Evolutionary conservation across 2,329 filamentous ascomycete species (phyloP).

Genomic region (Aspergillus udagawae): DNA sequence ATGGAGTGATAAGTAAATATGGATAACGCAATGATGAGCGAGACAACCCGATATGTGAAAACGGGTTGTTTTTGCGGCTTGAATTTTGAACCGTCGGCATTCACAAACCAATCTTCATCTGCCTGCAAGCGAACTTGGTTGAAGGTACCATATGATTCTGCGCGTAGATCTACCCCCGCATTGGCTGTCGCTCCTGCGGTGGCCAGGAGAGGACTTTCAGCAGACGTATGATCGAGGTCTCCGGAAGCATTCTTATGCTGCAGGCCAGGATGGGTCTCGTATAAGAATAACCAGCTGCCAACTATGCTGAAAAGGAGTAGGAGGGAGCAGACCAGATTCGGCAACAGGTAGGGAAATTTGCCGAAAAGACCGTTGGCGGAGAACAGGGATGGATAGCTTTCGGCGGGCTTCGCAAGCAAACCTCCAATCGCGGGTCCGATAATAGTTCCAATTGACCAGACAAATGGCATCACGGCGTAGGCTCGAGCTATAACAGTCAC

Average conservation of each 20-base stretch:
- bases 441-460: constrained; percentile 88
- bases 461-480: constrained; percentile 89
- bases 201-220: constrained; percentile 70
- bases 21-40: constrained; percentile 74
- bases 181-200: constrained; percentile 71
- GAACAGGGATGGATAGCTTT: constrained; percentile 69
- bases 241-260: constrained; percentile 48
- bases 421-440: constrained; percentile 78
- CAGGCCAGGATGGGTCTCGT: constrained; percentile 87
- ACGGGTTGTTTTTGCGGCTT: constrained; percentile 42
- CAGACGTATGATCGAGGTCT: constrained; percentile 41
- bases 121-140: constrained; percentile 52
- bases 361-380: constrained; percentile 66
- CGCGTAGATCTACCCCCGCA: constrained; percentile 66
- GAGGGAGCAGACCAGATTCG: constrained; percentile 77
- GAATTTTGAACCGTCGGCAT: constrained; percentile 43
- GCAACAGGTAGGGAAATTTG: constrained; percentile 79
- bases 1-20: constrained; percentile 95
- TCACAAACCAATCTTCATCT: constrained; percentile 51
- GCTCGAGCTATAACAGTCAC: constrained; percentile 59
- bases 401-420: constrained; percentile 72
- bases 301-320: constrained; percentile 76
- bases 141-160: constrained; percentile 78
- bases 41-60: constrained; percentile 63
- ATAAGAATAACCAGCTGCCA: constrained; percentile 72